Conservation (phyloP, 2,329 filamentous ascomycete genomes). For the Atkinsonella hypoxylon region DNA sequence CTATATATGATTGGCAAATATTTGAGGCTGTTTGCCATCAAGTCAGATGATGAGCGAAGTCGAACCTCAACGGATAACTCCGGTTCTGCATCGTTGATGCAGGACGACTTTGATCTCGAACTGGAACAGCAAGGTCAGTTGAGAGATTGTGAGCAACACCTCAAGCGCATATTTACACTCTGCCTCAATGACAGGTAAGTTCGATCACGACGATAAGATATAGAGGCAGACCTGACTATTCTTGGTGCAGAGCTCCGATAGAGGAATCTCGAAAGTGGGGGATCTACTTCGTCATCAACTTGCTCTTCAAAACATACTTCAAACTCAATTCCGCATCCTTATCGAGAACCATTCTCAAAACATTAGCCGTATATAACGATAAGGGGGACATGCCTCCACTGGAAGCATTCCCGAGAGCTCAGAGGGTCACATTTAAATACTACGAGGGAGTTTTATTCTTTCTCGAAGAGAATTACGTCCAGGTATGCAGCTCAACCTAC, state of each 20-base stretch:
- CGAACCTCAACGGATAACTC: conserved; percentile 24
- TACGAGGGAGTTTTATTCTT: conserved; percentile 92
- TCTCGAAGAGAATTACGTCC: conserved; percentile 81
- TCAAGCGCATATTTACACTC: conserved; percentile 85
- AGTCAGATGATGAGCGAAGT: conserved; percentile 62
- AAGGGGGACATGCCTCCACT: conserved; percentile 70
- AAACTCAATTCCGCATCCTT: conserved; percentile 83
- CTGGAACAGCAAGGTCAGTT: conserved; percentile 70
- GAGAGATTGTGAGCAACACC: conserved; percentile 78
- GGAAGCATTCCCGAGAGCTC: conserved; percentile 71
- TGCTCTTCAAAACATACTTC: conserved; percentile 98
- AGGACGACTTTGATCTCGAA: conserved; percentile 73
- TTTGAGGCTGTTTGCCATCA: conserved; percentile 77
- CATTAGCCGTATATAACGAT: conserved; percentile 60
- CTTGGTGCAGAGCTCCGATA: conserved; percentile 52
- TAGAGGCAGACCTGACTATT: background rate
- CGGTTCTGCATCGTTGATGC: conserved; percentile 37
- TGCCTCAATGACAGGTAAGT: conserved; percentile 86
- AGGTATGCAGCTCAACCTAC: conserved; percentile 34
- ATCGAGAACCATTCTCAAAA: conserved; percentile 79
- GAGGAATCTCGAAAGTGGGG: conserved; percentile 96
- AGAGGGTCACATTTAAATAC: conserved; percentile 92
- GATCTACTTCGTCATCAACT: conserved; percentile 86
- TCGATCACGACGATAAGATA: conserved; percentile 23
- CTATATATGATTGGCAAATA: conserved; percentile 82